A percentile compares a stretch with the other conserved stretches of the same genome.
Conservation (phyloP, 345 rosid genomes). For the Psidium guajava region DNA sequence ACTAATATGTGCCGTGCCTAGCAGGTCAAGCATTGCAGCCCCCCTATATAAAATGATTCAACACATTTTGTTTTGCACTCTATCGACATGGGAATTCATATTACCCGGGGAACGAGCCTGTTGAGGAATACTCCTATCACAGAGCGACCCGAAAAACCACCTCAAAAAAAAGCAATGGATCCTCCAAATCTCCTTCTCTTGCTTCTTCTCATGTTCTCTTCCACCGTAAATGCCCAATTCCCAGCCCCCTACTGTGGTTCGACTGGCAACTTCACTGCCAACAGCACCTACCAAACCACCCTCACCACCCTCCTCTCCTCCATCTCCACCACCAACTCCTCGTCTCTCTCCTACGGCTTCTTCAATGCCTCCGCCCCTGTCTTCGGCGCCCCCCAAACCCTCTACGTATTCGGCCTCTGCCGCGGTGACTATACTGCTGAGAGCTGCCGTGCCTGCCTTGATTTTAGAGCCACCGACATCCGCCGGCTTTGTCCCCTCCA, state of each 20-base stretch:
- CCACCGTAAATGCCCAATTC: neutral
- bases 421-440: accelerated
- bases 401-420: neutral
- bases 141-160: neutral
- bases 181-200: neutral
- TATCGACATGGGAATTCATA: too few relatives aligned
- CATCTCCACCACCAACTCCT: too few relatives aligned
- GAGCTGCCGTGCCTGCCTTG: neutral
- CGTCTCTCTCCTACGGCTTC: neutral
- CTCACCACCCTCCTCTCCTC: neutral
- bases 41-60: too few relatives aligned
- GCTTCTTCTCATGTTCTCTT: neutral
- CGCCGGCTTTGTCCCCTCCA: neutral
- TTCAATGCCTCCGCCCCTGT: neutral
- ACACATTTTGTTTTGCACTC: too few relatives aligned
- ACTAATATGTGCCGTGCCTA: too few relatives aligned
- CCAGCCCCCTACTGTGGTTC: neutral
- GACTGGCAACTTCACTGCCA: neutral
- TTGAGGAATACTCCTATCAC: neutral
- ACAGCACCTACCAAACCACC: neutral
- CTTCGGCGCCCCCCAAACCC: neutral
- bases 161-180: neutral
- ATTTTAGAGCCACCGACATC: neutral
- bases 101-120: too few relatives aligned
- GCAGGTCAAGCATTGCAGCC: too few relatives aligned